Conservation (phyloP, 2,329 filamentous ascomycete species). For the Dothidotthia symphoricarpi region DNA sequence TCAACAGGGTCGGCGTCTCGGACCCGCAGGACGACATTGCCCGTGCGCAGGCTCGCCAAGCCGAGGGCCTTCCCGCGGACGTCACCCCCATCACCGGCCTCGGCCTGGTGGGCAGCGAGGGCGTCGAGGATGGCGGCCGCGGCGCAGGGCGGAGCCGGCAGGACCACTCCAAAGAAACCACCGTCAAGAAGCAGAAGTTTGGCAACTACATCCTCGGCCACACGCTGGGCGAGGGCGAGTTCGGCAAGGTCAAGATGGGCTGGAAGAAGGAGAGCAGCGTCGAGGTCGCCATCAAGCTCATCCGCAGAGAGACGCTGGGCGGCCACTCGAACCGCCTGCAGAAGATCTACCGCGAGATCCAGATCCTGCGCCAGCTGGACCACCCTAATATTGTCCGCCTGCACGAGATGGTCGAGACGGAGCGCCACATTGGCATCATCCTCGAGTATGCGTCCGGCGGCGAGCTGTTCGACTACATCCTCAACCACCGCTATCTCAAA, state of each 20-base stretch:
- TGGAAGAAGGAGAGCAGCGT: slow-evolving; percentile 96
- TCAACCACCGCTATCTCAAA: slow-evolving; percentile 95
- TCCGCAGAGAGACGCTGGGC: slow-evolving; percentile 85
- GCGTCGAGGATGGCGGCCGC: slow-evolving; percentile 49
- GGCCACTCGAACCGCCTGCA: slow-evolving; percentile 84
- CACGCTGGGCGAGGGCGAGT: slow-evolving; percentile 95
- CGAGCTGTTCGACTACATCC: slow-evolving; percentile 96
- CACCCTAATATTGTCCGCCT: slow-evolving; percentile 96
- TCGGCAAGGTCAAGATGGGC: slow-evolving; percentile 96
- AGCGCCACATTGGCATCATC: slow-evolving; percentile 95
- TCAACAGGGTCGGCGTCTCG: slow-evolving; percentile 74
- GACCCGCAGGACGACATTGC: slow-evolving; percentile 72
- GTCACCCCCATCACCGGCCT: slow-evolving; percentile 50
- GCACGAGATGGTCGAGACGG: slow-evolving; percentile 98
- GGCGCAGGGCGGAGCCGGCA: slow-evolving; percentile 52
- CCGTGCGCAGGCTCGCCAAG: slow-evolving; percentile 67
- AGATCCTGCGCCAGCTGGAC: slow-evolving; percentile 80
- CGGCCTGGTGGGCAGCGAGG: slow-evolving; percentile 52
- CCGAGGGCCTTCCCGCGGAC: slow-evolving; percentile 54
- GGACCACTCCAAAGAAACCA: slow-evolving; percentile 56
- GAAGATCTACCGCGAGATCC: slow-evolving; percentile 97
- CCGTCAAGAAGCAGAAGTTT: slow-evolving; percentile 78
- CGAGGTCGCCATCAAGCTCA: slow-evolving; percentile 94
- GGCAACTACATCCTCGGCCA: slow-evolving; percentile 95
- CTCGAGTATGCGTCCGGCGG: slow-evolving; percentile 97